Evolutionary conservation across 345 rosid species (phyloP), one percentile per base, ranked within the genome.

Genomic region (Aethionema arabicum): DNA sequence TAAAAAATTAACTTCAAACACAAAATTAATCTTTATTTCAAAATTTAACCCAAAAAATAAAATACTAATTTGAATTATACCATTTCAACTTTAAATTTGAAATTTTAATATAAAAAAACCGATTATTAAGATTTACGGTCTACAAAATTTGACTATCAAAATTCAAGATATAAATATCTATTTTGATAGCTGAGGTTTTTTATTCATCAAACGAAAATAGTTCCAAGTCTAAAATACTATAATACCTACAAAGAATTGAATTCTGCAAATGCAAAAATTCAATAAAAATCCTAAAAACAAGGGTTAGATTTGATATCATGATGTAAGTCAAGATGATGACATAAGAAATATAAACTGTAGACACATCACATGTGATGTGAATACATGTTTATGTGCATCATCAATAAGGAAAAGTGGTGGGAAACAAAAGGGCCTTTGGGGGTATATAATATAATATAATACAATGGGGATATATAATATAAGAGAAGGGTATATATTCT

Each of bases 401-500:
- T 37, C 56, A 59, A 13, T 3, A 37, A 44, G 12, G 14, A 13
- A 14, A 30, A 63, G 45, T 62, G 69, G 55, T 47, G 44, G 52
- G 32, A 47, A 45, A 36, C 4, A 47, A 52, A 64, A 37, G 61
- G 58, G 44, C 11, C 49, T 71, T 65, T 44, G 6, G 8, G 11
- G 60, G 2, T 21, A 21, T 21, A 21, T 21, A 21, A 21, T 11
- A 64, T 56, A 64, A 6, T 36, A 52, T 52, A 59, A 59, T 15
- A 3, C n/a, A n/a, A n/a, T n/a, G n/a, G n/a, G n/a, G n/a, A n/a
- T n/a, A 21, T 11, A 64, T 56, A 64, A 6, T 36, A 52, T 52
- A 59, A 59, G n/a, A 3, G 5, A 47, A 21, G 62, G 51, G 70
- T 60, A 64, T 59, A 72, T 72, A 65, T 72, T 72, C 75, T 37